Evolutionary conservation across 2,329 filamentous ascomycete species (phyloP), one percentile per base, ranked within the genome.

Genomic region (Penicillium sp.): DNA sequence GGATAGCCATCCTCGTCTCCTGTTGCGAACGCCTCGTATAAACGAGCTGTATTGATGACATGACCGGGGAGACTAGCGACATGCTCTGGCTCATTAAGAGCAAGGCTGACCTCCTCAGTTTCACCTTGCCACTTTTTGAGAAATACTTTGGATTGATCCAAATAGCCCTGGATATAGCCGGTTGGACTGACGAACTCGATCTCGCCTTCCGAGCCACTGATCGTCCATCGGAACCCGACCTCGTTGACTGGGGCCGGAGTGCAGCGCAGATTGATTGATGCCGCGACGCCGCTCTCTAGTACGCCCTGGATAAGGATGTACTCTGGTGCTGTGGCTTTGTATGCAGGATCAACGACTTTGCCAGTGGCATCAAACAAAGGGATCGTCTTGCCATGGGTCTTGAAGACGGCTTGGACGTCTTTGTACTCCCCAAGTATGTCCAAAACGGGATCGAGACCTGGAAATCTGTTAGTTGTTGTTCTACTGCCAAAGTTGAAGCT

Each of bases 191-290:
- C 23, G 21, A 58, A 54, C 9, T 50, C 38, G 12, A 58, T 24
- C 30, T 58, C 56, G 7, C 56, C 56, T 30, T 58, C 50, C 12
- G 56, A 40, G 23, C 56, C 56, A 24, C 50, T 58, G 38, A 58
- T 50, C 20, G 50, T 46, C 56, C 56, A 58, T 46, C 50, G 47
- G 12, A 58, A 49, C 1, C 45, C 49, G n/a, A 33, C 50, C 14
- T 50, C 50, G 4, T 58, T 46, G 4, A 28, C 56, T 18, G 46
- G 35, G 8, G 46, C 16, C 9, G 46, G 18, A 7, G 28, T 49
- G 42, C 12, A 49, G 28, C 50, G 46, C 35, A 50, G 16, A 47
- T 50, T 50, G 30, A 58, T 58, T 18, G 56, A 58, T 38, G 56
- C 56, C 3, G 8, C 26, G 11, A 38, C 56, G 11, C 56, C 56